Evolutionary conservation across 176 grass and related monocot genomes (phyloP).

Genomic region (Avena insularis): DNA sequence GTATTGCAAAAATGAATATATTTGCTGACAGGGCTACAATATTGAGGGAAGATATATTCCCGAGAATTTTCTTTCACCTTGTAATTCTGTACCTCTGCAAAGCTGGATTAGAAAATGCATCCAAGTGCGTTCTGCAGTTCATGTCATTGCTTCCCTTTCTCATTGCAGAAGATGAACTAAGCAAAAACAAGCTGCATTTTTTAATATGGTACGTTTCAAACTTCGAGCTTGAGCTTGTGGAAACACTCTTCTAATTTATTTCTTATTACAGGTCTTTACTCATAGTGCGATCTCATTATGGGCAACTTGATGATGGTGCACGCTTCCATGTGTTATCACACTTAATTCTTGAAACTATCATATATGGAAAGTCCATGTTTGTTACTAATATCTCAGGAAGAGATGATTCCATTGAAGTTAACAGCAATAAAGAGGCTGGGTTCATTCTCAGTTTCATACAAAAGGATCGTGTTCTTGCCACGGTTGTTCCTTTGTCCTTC

Average conservation of each 20-base stretch:
- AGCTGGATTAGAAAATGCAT: slow-evolving; percentile 87
- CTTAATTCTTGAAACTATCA: slow-evolving; percentile 92
- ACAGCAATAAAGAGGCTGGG: slow-evolving; percentile 78
- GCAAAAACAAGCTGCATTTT: slow-evolving; percentile 91
- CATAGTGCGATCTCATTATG: slow-evolving; percentile 74
- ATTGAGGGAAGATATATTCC: slow-evolving; percentile 82
- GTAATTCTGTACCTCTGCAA: slow-evolving; percentile 89
- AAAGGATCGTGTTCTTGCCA: slow-evolving; percentile 85
- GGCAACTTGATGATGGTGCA: slow-evolving; percentile 81
- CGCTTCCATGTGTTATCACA: slow-evolving; percentile 86
- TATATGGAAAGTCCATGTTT: slow-evolving; percentile 84
- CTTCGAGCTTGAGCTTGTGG: background rate
- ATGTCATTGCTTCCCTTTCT: slow-evolving; percentile 83
- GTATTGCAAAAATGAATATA: slow-evolving; percentile 85
- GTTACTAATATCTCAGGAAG: slow-evolving; percentile 70
- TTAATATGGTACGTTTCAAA: slow-evolving; percentile 69
- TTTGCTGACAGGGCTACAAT: slow-evolving; percentile 91
- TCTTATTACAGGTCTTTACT: slow-evolving; percentile 81
- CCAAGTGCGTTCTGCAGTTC: slow-evolving; percentile 79
- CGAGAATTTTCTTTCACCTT: slow-evolving; percentile 92
- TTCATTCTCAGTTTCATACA: slow-evolving; percentile 91
- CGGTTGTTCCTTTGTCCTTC: slow-evolving; percentile 57
- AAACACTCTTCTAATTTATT: slow-evolving; percentile 26
- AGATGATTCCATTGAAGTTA: slow-evolving; percentile 71
- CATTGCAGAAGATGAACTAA: slow-evolving; percentile 82